phyloP scores from a whole-genome alignment of 1,284 basidiomycete species.

The Sanghuangporus baumii region DNA sequence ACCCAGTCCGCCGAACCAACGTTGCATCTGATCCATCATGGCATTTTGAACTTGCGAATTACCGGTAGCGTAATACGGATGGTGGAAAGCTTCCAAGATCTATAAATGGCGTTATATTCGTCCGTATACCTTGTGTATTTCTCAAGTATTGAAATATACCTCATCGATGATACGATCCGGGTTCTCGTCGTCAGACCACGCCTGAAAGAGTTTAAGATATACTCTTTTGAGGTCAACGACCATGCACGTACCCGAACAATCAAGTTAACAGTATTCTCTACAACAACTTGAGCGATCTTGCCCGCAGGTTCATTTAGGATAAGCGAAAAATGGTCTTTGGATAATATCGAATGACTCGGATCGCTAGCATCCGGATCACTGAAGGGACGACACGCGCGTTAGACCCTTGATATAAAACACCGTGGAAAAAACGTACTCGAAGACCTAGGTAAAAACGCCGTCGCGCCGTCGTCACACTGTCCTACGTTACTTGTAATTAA shows the following conservation, averaged over 20 bases:
- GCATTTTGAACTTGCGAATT: constrained; percentile 55
- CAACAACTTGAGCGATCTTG: constrained; percentile 64
- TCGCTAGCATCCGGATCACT: constrained; percentile 61
- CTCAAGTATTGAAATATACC: constrained; percentile 26
- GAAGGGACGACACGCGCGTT: neutral
- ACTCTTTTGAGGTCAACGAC: neutral
- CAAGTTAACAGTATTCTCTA: constrained; percentile 53
- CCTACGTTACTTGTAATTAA: neutral
- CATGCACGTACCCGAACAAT: constrained; percentile 47
- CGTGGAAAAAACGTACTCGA: constrained; percentile 31
- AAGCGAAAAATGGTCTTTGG: constrained; percentile 63
- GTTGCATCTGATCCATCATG: constrained; percentile 56
- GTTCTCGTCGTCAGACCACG: constrained; percentile 49
- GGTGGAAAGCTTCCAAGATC: constrained; percentile 66
- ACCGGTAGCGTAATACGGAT: constrained; percentile 58
- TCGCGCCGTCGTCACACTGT: neutral
- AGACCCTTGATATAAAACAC: neutral
- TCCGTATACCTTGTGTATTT: neutral
- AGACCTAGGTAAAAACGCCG: constrained; percentile 39
- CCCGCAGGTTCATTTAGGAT: constrained; percentile 70
- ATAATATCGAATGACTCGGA: constrained; percentile 65
- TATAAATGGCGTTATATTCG: constrained; percentile 20
- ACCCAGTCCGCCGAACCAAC: constrained; percentile 52
- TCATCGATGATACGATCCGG: constrained; percentile 44
- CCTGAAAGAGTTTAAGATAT: constrained; percentile 26